phyloP scores from a whole-genome alignment of 2,329 filamentous ascomycete species.

The Fusarium longipes region DNA sequence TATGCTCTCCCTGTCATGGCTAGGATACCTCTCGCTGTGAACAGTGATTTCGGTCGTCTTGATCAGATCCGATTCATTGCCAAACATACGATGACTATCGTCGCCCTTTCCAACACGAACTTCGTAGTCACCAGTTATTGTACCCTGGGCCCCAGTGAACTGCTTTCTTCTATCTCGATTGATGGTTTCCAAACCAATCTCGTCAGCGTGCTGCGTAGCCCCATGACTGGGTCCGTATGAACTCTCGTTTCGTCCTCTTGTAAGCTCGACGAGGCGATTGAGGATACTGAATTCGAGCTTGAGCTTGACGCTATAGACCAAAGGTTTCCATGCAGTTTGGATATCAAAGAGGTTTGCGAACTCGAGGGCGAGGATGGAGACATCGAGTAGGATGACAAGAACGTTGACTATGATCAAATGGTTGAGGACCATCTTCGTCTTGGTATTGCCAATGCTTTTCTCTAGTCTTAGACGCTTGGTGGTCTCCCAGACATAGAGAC shows the following conservation, averaged over 20 bases:
- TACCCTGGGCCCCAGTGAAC: slow-evolving; percentile 8
- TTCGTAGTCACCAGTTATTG: slow-evolving; percentile 29
- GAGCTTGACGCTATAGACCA: slow-evolving; percentile 53
- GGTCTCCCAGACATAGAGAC: slow-evolving; percentile 64
- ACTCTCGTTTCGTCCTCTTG: slow-evolving; percentile 33
- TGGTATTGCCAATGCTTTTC: slow-evolving; percentile 41
- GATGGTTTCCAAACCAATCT: slow-evolving; percentile 35
- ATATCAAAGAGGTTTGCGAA: slow-evolving; percentile 53
- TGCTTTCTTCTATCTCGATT: slow-evolving; percentile 30
- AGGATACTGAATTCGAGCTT: slow-evolving; percentile 55
- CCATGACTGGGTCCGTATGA: slow-evolving; percentile 36
- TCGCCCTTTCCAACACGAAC: slow-evolving; percentile 37
- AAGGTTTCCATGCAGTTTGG: slow-evolving; percentile 40
- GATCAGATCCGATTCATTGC: slow-evolving; percentile 17
- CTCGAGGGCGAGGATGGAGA: slow-evolving; percentile 47
- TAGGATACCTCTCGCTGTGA: slow-evolving; percentile 23
- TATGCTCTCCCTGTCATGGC: slow-evolving; percentile 4
- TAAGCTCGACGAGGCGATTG: slow-evolving; percentile 49
- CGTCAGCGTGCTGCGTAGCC: slow-evolving; percentile 15
- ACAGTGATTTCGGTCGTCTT: slow-evolving; percentile 39
- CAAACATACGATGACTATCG: background rate
- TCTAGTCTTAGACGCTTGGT: slow-evolving; percentile 59
- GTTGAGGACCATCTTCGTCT: slow-evolving; percentile 37
- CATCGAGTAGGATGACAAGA: slow-evolving; percentile 55
- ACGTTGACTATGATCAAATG: slow-evolving; percentile 59